Conservation (phyloP, 2,329 filamentous ascomycete species). For the Cladorrhinum sp. region DNA sequence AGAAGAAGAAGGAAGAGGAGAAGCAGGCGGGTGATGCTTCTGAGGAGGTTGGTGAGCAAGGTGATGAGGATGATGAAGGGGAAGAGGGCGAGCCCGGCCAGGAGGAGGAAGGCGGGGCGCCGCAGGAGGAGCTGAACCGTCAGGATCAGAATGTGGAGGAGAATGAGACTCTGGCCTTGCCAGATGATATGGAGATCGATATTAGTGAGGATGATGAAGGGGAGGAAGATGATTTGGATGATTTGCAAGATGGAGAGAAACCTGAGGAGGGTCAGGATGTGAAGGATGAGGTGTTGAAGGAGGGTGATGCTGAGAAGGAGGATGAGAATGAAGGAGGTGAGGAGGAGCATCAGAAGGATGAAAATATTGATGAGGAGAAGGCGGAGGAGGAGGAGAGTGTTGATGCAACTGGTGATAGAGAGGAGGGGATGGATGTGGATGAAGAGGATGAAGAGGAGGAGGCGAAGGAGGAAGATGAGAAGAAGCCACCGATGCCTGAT, state of each 20-base stretch:
- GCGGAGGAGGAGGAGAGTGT: constrained; percentile 47
- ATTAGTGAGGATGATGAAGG: constrained; percentile 56
- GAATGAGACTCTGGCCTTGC: constrained; percentile 76
- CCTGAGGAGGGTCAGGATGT: constrained; percentile 30
- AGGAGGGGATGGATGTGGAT: constrained; percentile 44
- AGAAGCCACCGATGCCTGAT: constrained; percentile 37
- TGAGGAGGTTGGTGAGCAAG: constrained; percentile 43
- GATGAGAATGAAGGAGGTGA: constrained; percentile 47
- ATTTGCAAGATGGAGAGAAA: constrained; percentile 49
- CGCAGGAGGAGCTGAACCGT: constrained; percentile 54
- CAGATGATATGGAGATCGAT: constrained; percentile 84
- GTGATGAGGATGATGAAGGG: constrained; percentile 54
- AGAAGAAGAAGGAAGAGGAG: constrained; percentile 45
- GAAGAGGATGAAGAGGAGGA: constrained; percentile 38
- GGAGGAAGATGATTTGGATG: constrained; percentile 56
- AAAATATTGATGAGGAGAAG: constrained; percentile 45
- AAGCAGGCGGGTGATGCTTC: constrained; percentile 43
- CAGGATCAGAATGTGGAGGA: constrained; percentile 77
- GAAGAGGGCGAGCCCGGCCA: constrained; percentile 57
- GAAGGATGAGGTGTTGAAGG: constrained; percentile 35
- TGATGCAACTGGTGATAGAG: constrained; percentile 30
- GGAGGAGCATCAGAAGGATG: constrained; percentile 47
- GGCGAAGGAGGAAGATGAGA: constrained; percentile 47
- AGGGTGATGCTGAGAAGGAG: constrained; percentile 36
- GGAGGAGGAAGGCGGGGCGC: constrained; percentile 54